Base-by-base conservation (phyloP, 2,329 filamentous ascomycete species). In the Aspergillus novoparasiticus region DNA sequence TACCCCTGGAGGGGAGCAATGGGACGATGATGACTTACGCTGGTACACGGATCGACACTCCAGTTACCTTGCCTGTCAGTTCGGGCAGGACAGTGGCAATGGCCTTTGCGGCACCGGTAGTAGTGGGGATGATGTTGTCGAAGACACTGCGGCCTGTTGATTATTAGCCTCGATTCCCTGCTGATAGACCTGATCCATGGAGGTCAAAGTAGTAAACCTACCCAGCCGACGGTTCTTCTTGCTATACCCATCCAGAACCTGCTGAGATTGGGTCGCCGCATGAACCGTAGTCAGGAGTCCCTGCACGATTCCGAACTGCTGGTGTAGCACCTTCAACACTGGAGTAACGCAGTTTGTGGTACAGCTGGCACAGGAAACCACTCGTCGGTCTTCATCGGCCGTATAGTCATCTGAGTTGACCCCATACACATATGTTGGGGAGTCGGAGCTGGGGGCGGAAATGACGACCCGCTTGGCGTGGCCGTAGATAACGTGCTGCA, bases 81-180 rank as follows among this genome's bases (percentile, higher is more conserved):
- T 87, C 86, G 71, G 93, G 93, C 75, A 97, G 95, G 84, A 97
- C 93, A 86, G 96, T 95, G 83, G 93, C 93, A 82, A 97, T 92
- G 75, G 93, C 93, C 89, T 96, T 96, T 78, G 93, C 93, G 80
- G 93, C 93, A 86, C 93, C 93, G 66, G 93, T 96, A 86, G 90
- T 93, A 83, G 89, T 92, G 79, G 93, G 93, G 76, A 96, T 96
- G 86, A 96, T 96, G 87, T 97, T 96, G 85, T 94, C 90, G 78
- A 93, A 93, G 82, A 93, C 93, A 74, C 90, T 92, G 84, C 93
- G 93, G 80, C 93, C 93, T 72, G 23, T 16, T n/a, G 9, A 51
- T 0, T 6, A 16, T 51, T 6, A 51, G 21, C 16, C 4, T n/a
- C 8, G 3, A n/a, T 48, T 16, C 14, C 23, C 26, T 16, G 3